A percentile compares a stretch with the other conserved stretches of the same genome.
Evolutionary conservation across 306 rosid genomes (phyloP).

Genomic region (Canavalia ensiformis): DNA sequence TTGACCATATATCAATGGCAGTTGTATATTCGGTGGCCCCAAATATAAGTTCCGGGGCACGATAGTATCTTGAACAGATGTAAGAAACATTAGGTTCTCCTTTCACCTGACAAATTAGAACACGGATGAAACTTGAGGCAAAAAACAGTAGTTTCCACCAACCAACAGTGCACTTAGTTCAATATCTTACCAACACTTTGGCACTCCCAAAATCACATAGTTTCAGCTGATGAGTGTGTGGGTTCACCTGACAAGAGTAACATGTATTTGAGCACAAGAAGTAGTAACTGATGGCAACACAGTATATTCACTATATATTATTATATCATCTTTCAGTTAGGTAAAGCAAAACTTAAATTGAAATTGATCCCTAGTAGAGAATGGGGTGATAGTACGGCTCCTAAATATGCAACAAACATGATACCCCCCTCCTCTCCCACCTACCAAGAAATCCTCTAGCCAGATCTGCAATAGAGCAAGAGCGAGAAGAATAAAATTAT

Average conservation of each 20-base stretch:
- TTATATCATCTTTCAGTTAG: conserved; percentile 32
- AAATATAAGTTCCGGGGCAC: conserved; percentile 98
- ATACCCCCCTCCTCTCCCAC: not conserved
- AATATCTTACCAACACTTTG: conserved; percentile 85
- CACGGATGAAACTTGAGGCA: conserved; percentile 37
- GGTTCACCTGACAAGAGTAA: conserved; percentile 84
- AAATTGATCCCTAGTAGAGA: not conserved
- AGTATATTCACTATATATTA: conserved; percentile 27
- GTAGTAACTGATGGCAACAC: conserved; percentile 11
- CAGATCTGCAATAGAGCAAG: not conserved
- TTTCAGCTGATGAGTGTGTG: conserved; percentile 97
- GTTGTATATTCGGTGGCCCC: conserved; percentile 99
- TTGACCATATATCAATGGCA: conserved; percentile 98
- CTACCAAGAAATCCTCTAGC: not conserved
- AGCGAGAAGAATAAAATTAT: conserved; percentile 23
- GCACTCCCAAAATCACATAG: conserved; percentile 99
- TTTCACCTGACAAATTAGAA: conserved; percentile 79
- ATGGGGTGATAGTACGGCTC: conserved; percentile 3
- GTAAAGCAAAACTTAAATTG: conserved; percentile 28
- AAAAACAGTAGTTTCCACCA: conserved; percentile 37
- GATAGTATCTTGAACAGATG: conserved; percentile 98
- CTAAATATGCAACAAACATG: conserved; percentile 13
- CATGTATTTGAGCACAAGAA: conserved; percentile 48
- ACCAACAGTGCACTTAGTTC: conserved; percentile 38
- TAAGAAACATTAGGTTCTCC: conserved; percentile 99